Evolutionary conservation across 2,329 filamentous ascomycete species (phyloP), one percentile per base, ranked within the genome.

Genomic region (Microdochium trichocladiopsis): DNA sequence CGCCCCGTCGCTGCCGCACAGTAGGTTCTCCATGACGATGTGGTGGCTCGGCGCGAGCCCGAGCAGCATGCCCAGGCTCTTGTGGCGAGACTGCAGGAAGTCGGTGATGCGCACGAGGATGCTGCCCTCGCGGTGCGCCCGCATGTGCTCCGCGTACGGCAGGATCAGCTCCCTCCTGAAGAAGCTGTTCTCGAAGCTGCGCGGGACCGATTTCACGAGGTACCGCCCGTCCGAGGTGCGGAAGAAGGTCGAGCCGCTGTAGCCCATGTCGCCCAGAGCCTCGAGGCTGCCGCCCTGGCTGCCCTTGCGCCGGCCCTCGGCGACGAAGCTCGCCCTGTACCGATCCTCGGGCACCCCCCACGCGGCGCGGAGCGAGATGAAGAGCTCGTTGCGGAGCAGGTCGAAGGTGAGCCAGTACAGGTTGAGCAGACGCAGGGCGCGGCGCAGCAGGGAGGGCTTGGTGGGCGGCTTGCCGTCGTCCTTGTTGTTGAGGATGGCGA

Each of bases 201-300:
- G 77, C 0, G 87, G 86, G 1, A 91, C 70, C 2, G 83, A 87
- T 62, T 90, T 91, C 62, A 90, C 74, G 9, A 90, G 76, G 61
- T 81, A 90, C 57, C 79, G 80, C n/a, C 73, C 74, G 58, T 90
- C 80, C 3, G 72, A 67, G 0, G 87, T 90, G 4, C 76, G 78
- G 67, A 88, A 89, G 69, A 90, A 90, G 0, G 86, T 88, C 69
- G 86, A 89, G 49, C 87, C 87, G 25, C 84, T 88, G 63, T 87
- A 88, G 2, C 87, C 87, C 67, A 90, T 74, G 61, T 89, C 84
- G 1, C 84, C 86, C 55, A 86, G 77, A 1, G 83, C 66, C 2
- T 76, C 67, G 28, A 89, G 68, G 0, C 71, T 65, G 16, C 64
- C 63, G 18, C 63, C 63, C 1, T 24, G n/a, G n/a, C n/a, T n/a